A percentile compares a stretch with the other conserved stretches of the same genome.
phyloP scores from a whole-genome alignment of 441 rosid genomes.

The Erodium texanum region DNA sequence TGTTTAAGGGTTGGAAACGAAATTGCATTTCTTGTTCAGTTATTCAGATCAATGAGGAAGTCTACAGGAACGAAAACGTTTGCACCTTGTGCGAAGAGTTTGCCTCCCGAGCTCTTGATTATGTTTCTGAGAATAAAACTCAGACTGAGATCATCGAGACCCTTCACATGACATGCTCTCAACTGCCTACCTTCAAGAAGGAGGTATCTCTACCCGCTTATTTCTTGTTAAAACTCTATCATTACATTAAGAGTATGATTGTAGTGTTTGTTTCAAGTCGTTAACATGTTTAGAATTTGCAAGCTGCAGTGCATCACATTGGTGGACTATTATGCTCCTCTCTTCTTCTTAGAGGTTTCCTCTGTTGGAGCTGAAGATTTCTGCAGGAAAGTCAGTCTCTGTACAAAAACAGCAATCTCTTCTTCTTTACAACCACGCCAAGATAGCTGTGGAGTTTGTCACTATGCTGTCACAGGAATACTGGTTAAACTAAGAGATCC shows the following conservation, averaged over 20 bases:
- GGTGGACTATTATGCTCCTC: slow-evolving; percentile 75
- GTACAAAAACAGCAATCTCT: slow-evolving; percentile 34
- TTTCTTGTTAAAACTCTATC: background rate
- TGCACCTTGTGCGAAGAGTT: slow-evolving; percentile 81
- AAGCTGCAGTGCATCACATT: slow-evolving; percentile 50
- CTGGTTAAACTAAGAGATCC: slow-evolving; percentile 70
- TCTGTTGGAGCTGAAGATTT: slow-evolving; percentile 45
- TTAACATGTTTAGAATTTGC: background rate
- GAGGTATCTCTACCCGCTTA: slow-evolving; percentile 38
- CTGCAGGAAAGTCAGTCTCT: slow-evolving; percentile 59
- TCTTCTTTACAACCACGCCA: slow-evolving; percentile 32
- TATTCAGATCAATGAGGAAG: slow-evolving; percentile 17
- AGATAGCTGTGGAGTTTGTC: slow-evolving; percentile 68
- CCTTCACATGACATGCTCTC: slow-evolving; percentile 59
- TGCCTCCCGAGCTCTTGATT: slow-evolving; percentile 47
- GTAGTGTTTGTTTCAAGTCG: background rate
- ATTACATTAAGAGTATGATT: background rate
- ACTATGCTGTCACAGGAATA: slow-evolving; percentile 55
- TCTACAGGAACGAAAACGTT: slow-evolving; percentile 29
- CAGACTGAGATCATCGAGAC: slow-evolving; percentile 45
- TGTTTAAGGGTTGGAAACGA: background rate
- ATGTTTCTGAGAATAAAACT: slow-evolving; percentile 55
- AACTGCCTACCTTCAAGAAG: slow-evolving; percentile 34
- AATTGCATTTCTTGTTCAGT: slow-evolving; percentile 21
- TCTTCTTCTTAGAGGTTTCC: slow-evolving; percentile 57